Percentiles rank a stretch among this genome's conserved stretches.
Evolutionary conservation across 164 flowering plant species (phyloP).

Genomic region (Platanus orientalis): DNA sequence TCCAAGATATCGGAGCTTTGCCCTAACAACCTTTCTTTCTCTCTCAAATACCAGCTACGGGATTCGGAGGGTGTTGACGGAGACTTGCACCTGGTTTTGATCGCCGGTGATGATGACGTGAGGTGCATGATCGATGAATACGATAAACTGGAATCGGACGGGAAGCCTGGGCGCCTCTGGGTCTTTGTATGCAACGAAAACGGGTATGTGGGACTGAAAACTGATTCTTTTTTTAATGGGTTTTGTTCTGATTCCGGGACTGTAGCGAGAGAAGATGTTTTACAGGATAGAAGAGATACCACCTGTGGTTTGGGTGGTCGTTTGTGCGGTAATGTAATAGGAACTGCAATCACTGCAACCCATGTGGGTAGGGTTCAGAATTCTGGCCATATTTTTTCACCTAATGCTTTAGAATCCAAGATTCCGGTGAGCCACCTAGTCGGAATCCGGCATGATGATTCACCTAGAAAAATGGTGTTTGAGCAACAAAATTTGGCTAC

Average conservation of each 20-base stretch:
- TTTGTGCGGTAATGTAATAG: not conserved
- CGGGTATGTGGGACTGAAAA: not conserved
- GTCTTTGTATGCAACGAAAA: constrained; percentile 17
- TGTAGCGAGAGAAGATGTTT: not conserved
- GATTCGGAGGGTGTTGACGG: constrained; percentile 7
- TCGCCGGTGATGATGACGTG: constrained; percentile 33
- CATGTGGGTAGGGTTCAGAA: not conserved
- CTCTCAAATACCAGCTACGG: constrained; percentile 22
- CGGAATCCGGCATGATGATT: constrained; percentile 5
- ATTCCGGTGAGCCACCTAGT: not conserved
- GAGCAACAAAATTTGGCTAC: constrained; percentile 17
- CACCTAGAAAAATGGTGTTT: constrained; percentile 16
- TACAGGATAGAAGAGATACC: not conserved
- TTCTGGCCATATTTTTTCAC: not conserved
- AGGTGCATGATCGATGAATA: constrained; percentile 26
- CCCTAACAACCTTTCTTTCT: constrained; percentile 11
- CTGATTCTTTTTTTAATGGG: not conserved
- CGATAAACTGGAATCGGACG: constrained; percentile 18
- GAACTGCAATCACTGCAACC: not conserved
- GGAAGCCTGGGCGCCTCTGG: constrained; percentile 21
- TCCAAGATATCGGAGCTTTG: constrained; percentile 22
- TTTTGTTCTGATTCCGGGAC: not conserved
- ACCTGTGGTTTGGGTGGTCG: not conserved
- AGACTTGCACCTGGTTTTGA: constrained; percentile 6
- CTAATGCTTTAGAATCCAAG: not conserved